Percentiles rank a stretch among this genome's conserved stretches.
phyloP scores from a whole-genome alignment of 257 asterid genomes.

The Capsicum pubescens region DNA sequence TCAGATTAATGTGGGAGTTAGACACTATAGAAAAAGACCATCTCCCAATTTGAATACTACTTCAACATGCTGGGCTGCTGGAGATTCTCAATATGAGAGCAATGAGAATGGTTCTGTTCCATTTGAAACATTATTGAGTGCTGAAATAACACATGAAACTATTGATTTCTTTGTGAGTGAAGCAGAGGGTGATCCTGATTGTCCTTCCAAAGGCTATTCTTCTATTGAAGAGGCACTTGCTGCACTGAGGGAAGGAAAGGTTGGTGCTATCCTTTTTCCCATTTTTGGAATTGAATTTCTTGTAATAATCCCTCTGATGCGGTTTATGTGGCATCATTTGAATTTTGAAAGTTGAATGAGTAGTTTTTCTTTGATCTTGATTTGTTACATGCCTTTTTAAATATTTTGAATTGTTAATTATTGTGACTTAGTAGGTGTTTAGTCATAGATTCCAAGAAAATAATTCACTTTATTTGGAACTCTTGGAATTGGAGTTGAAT shows the following conservation, averaged over 20 bases:
- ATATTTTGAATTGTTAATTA: background rate
- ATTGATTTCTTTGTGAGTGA: conserved; percentile 86
- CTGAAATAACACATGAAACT: conserved; percentile 72
- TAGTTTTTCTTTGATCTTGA: no score
- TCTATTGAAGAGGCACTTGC: conserved; percentile 68
- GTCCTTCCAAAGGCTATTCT: conserved; percentile 76
- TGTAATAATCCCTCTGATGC: no score
- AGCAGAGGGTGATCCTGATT: conserved; percentile 90
- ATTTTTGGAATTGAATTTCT: background rate
- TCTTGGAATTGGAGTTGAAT: background rate
- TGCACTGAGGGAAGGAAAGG: conserved; percentile 69
- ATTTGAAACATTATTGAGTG: conserved; percentile 52
- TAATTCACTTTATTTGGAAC: no score
- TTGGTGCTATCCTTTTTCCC: background rate
- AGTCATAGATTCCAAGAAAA: background rate
- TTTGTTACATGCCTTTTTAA: no score
- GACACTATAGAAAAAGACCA: conserved; percentile 34
- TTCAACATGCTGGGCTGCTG: conserved; percentile 46
- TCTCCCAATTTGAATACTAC: conserved; percentile 29
- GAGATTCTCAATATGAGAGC: conserved; percentile 31
- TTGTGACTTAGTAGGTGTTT: background rate
- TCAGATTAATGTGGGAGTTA: conserved; percentile 27
- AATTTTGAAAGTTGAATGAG: no score
- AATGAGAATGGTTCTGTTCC: conserved; percentile 35
- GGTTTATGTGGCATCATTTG: no score